phyloP scores from a whole-genome alignment of 352 stramenopile species.

The Pythium phragmiticola region DNA sequence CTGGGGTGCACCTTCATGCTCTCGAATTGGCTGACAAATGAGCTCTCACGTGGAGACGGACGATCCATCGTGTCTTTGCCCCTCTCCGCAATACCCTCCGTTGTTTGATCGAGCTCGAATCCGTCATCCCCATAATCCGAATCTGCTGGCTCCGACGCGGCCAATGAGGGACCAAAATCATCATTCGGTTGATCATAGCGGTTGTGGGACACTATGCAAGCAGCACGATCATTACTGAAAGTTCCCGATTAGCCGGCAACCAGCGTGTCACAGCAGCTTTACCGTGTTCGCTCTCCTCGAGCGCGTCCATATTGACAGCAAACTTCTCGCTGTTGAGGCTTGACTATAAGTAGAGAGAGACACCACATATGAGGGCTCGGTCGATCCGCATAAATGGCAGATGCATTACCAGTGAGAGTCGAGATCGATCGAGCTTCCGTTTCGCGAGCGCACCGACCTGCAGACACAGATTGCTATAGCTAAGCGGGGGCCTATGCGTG shows the following conservation, averaged over 20 bases:
- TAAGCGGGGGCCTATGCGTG: not conserved
- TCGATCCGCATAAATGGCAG: not conserved
- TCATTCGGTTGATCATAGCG: constrained; percentile 37
- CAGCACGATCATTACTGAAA: constrained; percentile 1
- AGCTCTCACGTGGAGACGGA: not conserved
- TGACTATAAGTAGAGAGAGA: constrained; percentile 33
- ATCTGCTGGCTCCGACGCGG: constrained; percentile 19
- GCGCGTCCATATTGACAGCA: constrained; percentile 56
- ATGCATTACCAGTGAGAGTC: constrained; percentile 46
- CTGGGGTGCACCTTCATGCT: constrained; percentile 36
- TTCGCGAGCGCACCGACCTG: constrained; percentile 55
- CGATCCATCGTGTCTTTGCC: not conserved
- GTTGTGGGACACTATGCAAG: constrained; percentile 29
- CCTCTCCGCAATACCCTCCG: not conserved
- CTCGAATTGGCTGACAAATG: constrained; percentile 35
- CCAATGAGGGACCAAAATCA: constrained; percentile 23
- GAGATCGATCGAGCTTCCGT: constrained; percentile 39
- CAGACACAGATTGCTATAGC: not conserved
- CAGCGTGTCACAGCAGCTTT: not conserved
- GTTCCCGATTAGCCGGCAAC: not conserved
- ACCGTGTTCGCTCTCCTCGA: constrained; percentile 51
- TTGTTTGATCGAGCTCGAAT: constrained; percentile 66
- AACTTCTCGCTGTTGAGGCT: constrained; percentile 79
- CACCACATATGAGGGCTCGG: not conserved
- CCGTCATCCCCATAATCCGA: constrained; percentile 58